A percentile compares a stretch with the other conserved stretches of the same genome.
phyloP scores from a whole-genome alignment of 768 basidiomycete genomes.

The Boletus rubroflammeus region DNA sequence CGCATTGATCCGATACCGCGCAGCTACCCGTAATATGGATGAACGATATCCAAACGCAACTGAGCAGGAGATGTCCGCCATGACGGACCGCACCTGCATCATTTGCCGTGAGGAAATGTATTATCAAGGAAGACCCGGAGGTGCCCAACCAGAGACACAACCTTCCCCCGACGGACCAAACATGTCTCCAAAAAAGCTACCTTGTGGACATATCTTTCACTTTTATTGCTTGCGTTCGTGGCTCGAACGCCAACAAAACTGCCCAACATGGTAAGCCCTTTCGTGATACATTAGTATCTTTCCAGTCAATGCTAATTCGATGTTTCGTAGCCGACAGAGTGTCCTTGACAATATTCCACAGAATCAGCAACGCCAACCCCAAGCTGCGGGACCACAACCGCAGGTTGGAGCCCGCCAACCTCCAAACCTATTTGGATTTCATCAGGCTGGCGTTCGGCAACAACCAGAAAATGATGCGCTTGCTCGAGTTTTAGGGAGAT shows the following conservation, averaged over 20 bases:
- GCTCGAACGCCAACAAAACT: conserved; percentile 98
- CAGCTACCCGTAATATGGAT: conserved; percentile 96
- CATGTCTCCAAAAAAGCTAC: conserved; percentile 93
- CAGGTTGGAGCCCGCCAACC: conserved; percentile 33
- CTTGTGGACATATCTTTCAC: conserved; percentile 97
- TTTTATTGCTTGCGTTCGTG: conserved; percentile 96
- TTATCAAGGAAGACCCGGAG: conserved; percentile 33
- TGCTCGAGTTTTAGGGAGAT: conserved; percentile 42
- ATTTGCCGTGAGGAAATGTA: conserved; percentile 97
- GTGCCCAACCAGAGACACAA: conserved; percentile 19
- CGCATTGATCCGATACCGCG: conserved; percentile 88
- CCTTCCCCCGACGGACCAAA: conserved; percentile 67
- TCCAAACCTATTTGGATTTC: conserved; percentile 29
- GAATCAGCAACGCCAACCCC: conserved; percentile 32
- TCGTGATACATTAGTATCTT: background rate
- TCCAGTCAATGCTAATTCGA: background rate
- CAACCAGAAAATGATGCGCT: conserved; percentile 37
- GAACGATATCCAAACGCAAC: conserved; percentile 91
- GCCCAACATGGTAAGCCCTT: conserved; percentile 86
- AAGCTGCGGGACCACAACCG: conserved; percentile 21
- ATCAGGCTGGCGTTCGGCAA: conserved; percentile 30
- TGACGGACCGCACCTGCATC: conserved; percentile 92
- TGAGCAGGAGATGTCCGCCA: conserved; percentile 71
- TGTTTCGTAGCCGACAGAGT: conserved; percentile 58
- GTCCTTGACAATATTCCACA: conserved; percentile 55